Conservation (phyloP, 2,329 filamentous ascomycete species). For the Aspergillus texensis region DNA sequence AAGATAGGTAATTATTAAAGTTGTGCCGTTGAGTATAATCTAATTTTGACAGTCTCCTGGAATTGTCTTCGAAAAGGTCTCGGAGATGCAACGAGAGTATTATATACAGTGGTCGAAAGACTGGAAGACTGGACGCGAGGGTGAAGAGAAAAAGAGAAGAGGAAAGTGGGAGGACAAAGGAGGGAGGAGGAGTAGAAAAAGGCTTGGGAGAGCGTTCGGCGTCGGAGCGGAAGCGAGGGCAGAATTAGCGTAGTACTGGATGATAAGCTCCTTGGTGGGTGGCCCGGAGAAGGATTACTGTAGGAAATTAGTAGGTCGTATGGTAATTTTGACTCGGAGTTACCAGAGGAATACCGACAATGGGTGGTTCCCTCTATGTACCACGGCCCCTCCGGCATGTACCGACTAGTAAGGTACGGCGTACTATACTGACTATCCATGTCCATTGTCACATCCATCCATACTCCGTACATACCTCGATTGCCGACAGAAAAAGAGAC, state of each 20-base stretch:
- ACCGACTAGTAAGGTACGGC: not conserved
- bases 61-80: not conserved
- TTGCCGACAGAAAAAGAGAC: not conserved
- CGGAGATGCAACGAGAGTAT: not conserved
- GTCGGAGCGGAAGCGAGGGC: constrained; percentile 21
- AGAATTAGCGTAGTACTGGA: not conserved
- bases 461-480: not conserved
- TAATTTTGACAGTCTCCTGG: not conserved
- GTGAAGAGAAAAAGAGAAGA: constrained; percentile 14
- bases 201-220: constrained; percentile 18
- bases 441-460: not conserved
- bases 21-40: constrained; percentile 6
- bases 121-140: constrained; percentile 4
- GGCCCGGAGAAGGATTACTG: constrained; percentile 1
- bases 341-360: not conserved
- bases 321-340: not conserved
- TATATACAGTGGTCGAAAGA: constrained; percentile 8
- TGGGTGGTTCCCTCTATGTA: not conserved
- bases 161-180: constrained; percentile 16
- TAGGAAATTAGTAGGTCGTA: constrained; percentile 5
- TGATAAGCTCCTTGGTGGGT: constrained; percentile 15
- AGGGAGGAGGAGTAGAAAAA: constrained; percentile 15
- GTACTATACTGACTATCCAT: not conserved
- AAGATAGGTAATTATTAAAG: constrained; percentile 14
- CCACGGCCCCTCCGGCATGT: not conserved